Conservation (phyloP, 371 early-diverging fungal species). For the Rhizopus sp. region DNA sequence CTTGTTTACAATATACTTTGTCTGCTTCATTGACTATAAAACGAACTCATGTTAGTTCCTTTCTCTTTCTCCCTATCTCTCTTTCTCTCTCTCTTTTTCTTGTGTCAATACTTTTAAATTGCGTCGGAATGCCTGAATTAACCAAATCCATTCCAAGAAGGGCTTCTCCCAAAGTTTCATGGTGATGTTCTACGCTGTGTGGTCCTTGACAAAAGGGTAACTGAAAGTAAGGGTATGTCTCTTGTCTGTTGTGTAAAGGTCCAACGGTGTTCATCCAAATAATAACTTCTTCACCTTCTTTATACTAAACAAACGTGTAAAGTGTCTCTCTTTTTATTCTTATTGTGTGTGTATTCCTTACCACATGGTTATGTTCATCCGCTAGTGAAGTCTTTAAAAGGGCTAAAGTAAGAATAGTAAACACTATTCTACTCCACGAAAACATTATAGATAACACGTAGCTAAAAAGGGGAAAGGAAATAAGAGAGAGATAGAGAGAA, state of each 20-base stretch:
- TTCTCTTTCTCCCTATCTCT: background rate
- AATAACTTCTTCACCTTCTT: slow-evolving; percentile 56
- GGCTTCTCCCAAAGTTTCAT: slow-evolving; percentile 84
- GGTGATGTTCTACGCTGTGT: slow-evolving; percentile 63
- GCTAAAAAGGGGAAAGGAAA: background rate
- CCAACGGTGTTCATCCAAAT: slow-evolving; percentile 84
- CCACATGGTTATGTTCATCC: slow-evolving; percentile 55
- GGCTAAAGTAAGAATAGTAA: background rate
- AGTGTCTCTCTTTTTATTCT: background rate
- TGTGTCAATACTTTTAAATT: slow-evolving; percentile 43
- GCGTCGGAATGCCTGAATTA: slow-evolving; percentile 72
- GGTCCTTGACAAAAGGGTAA: slow-evolving; percentile 76
- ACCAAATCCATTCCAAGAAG: slow-evolving; percentile 77
- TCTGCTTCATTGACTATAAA: slow-evolving; percentile 26
- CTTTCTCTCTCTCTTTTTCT: no score
- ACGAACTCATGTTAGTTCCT: background rate
- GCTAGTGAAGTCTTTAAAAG: slow-evolving; percentile 11
- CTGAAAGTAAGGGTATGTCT: slow-evolving; percentile 78
- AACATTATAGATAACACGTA: background rate
- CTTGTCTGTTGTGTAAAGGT: slow-evolving; percentile 65
- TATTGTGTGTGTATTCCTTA: slow-evolving; percentile 12
- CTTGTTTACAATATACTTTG: slow-evolving; percentile 46
- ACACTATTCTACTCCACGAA: background rate
- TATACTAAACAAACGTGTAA: slow-evolving; percentile 42
- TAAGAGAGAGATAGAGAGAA: no score